Base-by-base conservation (phyloP, 2,329 filamentous ascomycete species). In the Hymenoscyphus salicellus region DNA sequence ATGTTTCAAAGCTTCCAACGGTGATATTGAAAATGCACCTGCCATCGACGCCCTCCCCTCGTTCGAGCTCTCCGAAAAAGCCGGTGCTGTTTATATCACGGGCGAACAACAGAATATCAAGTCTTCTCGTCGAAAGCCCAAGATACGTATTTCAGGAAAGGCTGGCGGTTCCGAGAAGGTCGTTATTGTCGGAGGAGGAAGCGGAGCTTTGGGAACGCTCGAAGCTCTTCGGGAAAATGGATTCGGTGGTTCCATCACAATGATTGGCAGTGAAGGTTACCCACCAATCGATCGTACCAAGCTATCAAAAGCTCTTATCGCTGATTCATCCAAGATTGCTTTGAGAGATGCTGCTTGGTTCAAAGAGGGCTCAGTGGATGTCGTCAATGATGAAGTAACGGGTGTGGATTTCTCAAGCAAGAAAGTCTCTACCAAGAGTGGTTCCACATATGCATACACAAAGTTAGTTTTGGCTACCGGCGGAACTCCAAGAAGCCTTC, bases 21-120 rank as follows among this genome's bases (percentile, higher is more conserved):
- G 95, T 61, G 95, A 99, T 72, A 91, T 98, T 65, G 95, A 99
- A 79, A 92, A 98, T 75, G 93, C 94, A 0, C 95, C 95, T 0
- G 95, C 92, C 1, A 85, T 96, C 30, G 92, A 98, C 73, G 84
- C 91, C n/a, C 81, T 99, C 30, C 85, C 90, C 56, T 89, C 89
- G 60, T 99, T 96, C 80, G 87, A 92, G 61, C 81, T 97, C 36
- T 80, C 86, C 36, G 89, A 96, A 76, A 93, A 89, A 74, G 87
- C 95, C 71, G 93, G 92, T 36, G 89, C 85, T 5, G 88, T 97
- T 1, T 98, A 93, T 76, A 86, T 99, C 68, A 89, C 89, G 49
- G 93, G 89, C 28, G 91, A 94, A 33, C 89, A 95, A 76, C 83
- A 85, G 0, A 82, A 83, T 33, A 90, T 99, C 79, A 96, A 95